These are phyloP conservation scores for Nothophytophthora sp. DNA, from an alignment of 352 stramenopile genomes.

Conservation along the genomic window DNA sequence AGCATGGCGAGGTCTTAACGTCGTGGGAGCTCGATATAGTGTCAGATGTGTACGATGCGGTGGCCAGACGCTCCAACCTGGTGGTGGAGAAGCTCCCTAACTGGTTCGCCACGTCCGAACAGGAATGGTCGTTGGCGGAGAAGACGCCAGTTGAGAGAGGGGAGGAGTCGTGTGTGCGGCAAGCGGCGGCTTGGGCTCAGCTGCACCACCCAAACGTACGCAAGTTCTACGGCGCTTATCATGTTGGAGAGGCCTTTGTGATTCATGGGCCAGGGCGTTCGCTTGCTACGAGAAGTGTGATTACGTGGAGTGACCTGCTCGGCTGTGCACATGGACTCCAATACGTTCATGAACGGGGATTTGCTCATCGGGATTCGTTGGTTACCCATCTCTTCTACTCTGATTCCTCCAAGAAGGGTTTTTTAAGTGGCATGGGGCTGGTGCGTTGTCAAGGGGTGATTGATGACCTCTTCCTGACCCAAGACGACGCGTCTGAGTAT, in stretches of 20 bases:
- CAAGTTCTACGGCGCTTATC: constrained; percentile 26
- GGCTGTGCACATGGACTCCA: constrained; percentile 12
- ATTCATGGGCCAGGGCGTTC: neutral
- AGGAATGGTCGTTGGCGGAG: constrained; percentile 15
- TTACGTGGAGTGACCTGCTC: constrained; percentile 3
- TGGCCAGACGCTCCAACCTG: constrained; percentile 7
- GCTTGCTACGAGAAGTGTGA: neutral
- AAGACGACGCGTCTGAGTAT: neutral
- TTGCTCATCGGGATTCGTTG: constrained; percentile 10
- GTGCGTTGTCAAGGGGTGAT: too few species aligned
- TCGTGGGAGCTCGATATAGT: constrained; percentile 12
- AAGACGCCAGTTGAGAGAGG: constrained; percentile 3
- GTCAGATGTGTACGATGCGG: constrained; percentile 12
- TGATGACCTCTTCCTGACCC: too few species aligned
- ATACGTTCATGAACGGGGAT: constrained; percentile 12
- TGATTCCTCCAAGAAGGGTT: constrained; percentile 6
- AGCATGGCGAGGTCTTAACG: constrained; percentile 12
- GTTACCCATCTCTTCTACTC: constrained; percentile 5
- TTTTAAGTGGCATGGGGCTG: constrained; percentile 15
- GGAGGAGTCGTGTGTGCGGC: constrained; percentile 15
- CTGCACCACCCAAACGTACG: constrained; percentile 28
- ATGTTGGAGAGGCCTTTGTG: constrained; percentile 17
- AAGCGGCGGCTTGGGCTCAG: constrained; percentile 11
- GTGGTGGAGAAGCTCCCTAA: constrained; percentile 8
- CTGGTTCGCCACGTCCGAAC: constrained; percentile 19